Evolutionary conservation across 139 green algal species (phyloP).

Genomic region (Volvox africanus): DNA sequence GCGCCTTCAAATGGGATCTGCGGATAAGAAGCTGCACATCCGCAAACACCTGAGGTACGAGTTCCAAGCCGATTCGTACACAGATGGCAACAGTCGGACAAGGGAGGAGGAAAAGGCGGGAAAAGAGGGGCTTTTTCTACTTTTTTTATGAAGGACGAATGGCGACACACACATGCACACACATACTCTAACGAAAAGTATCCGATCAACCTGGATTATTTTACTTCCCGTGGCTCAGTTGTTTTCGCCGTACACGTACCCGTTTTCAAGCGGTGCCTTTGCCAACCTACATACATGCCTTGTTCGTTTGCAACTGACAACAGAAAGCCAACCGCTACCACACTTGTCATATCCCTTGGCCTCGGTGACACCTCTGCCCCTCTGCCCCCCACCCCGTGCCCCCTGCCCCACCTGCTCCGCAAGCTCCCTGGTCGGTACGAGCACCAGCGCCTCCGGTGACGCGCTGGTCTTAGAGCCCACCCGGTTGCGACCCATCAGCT

Average conservation of each 20-base stretch:
- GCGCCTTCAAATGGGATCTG: slow-evolving; percentile 48
- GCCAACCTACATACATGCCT: no score
- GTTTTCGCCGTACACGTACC: no score
- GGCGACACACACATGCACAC: no score
- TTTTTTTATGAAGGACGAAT: no score
- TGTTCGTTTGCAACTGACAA: not conserved
- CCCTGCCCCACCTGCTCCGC: slow-evolving; percentile 67
- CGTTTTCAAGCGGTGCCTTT: no score
- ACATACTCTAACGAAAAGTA: no score
- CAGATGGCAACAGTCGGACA: not conserved
- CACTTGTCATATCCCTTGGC: not conserved
- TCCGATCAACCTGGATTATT: no score
- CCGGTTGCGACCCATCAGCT: slow-evolving; percentile 26
- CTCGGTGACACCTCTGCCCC: not conserved
- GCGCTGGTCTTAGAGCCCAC: slow-evolving; percentile 47
- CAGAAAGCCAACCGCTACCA: no score
- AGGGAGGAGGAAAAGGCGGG: not conserved
- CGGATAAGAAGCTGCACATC: slow-evolving; percentile 22
- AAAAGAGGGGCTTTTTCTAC: no score
- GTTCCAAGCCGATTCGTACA: not conserved
- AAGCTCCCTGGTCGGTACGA: slow-evolving; percentile 84
- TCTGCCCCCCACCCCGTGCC: not conserved
- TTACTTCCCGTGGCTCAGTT: no score
- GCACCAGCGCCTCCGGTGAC: slow-evolving; percentile 60
- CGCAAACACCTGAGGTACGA: not conserved